A percentile compares a stretch with the other conserved stretches of the same genome.
phyloP scores from a whole-genome alignment of 768 basidiomycete genomes.

The Mycena venus region DNA sequence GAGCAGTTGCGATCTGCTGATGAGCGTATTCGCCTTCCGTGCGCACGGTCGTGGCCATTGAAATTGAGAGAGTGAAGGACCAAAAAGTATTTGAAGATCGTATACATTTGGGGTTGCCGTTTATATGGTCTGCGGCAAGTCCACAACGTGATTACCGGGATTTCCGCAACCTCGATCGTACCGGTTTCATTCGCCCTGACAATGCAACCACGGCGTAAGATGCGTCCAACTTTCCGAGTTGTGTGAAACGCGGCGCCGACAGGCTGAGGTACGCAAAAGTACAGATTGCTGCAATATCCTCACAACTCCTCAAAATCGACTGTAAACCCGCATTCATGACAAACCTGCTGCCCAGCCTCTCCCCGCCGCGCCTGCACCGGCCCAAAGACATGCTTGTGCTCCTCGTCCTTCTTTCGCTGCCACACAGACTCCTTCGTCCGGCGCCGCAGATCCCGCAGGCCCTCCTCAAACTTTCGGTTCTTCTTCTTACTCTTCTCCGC shows the following conservation, averaged over 20 bases:
- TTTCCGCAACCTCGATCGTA: neutral
- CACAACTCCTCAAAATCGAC: conserved; percentile 89
- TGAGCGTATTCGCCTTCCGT: conserved; percentile 35
- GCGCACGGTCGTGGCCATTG: neutral
- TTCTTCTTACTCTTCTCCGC: conserved; percentile 90
- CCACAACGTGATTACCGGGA: neutral
- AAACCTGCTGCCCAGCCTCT: conserved; percentile 78
- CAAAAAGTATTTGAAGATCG: neutral
- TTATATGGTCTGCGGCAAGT: neutral
- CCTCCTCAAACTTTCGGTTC: conserved; percentile 95
- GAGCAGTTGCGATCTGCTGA: conserved; percentile 76
- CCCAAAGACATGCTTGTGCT: conserved; percentile 91
- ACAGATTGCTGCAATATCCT: too few species aligned
- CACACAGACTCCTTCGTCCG: conserved; percentile 91
- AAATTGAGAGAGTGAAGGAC: neutral
- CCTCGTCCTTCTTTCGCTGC: conserved; percentile 88
- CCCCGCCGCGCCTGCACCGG: conserved; percentile 64
- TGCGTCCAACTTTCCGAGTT: too few species aligned
- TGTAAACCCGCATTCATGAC: conserved; percentile 91
- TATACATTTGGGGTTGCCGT: neutral
- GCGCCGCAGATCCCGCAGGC: conserved; percentile 84
- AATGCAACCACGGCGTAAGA: too few species aligned
- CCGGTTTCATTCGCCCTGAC: neutral
- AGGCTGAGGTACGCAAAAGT: too few species aligned
- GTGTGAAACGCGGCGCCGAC: too few species aligned